A percentile compares a stretch with the other conserved stretches of the same genome.
Conservation (phyloP, 2,329 filamentous ascomycete species). For the Didymella arachidicola region DNA sequence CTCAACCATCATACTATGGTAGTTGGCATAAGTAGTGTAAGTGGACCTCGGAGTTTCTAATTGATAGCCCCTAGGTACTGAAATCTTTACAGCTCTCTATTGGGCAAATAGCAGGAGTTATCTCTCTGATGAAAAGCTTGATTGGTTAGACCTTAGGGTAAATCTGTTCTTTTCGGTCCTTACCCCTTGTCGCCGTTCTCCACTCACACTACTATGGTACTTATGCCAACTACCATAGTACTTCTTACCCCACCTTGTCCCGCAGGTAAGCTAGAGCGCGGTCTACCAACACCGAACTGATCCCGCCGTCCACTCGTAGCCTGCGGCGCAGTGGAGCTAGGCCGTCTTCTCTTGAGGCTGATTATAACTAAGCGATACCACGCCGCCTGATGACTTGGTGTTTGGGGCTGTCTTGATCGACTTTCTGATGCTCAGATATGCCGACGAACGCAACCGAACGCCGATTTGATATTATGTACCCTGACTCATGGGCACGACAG, state of each 20-base stretch:
- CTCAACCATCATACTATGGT: constrained; percentile 10
- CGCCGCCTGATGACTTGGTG: neutral
- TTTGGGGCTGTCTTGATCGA: neutral
- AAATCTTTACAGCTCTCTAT: no score
- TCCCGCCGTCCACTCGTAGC: neutral
- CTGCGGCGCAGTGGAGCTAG: neutral
- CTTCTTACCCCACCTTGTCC: constrained; percentile 25
- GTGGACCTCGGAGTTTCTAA: no score
- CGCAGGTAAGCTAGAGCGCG: constrained; percentile 7
- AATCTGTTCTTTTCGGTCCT: no score
- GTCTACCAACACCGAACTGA: neutral
- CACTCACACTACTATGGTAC: no score
- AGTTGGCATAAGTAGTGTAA: no score
- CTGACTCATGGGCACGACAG: neutral
- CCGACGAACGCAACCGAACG: constrained; percentile 2
- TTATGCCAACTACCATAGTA: neutral
- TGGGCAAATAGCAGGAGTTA: no score
- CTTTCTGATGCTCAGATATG: neutral
- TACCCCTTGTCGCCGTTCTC: no score
- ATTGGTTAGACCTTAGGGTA: no score
- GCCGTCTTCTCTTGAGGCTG: constrained; percentile 5
- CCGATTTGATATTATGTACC: neutral
- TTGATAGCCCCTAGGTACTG: no score
- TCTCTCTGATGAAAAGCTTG: no score
- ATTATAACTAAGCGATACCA: neutral